Evolutionary conservation across 495 filamentous ascomycete genomes (phyloP).

Genomic region (Terfezia boudieri): DNA sequence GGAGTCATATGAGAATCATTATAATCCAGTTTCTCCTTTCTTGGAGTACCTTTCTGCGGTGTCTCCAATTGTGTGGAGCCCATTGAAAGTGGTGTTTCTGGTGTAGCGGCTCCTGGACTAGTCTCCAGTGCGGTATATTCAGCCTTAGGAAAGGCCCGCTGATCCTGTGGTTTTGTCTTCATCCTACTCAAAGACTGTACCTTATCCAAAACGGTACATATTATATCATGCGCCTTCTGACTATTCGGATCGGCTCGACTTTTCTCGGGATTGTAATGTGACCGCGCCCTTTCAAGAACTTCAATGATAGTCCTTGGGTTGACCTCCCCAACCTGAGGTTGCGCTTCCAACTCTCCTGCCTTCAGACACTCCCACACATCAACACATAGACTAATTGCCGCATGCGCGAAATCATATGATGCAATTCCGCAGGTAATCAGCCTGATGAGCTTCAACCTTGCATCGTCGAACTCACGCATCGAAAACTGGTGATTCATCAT

Average conservation of each 20-base stretch:
- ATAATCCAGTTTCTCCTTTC: too few species aligned
- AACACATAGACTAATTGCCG: slow-evolving; percentile 69
- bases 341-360: slow-evolving; percentile 4
- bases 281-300: slow-evolving; percentile 8
- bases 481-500: slow-evolving; percentile 53
- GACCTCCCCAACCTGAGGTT: not conserved
- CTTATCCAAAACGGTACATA: not conserved
- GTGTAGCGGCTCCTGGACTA: too few species aligned
- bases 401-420: slow-evolving; percentile 62
- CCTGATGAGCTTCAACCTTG: slow-evolving; percentile 45
- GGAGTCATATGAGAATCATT: too few species aligned
- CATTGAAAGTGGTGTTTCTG: too few species aligned
- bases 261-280: slow-evolving; percentile 9
- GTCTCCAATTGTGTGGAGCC: too few species aligned
- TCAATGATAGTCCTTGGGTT: slow-evolving; percentile 8
- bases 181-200: not conserved
- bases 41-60: too few species aligned
- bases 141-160: too few species aligned
- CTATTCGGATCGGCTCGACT: slow-evolving; percentile 1
- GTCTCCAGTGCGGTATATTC: too few species aligned
- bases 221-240: not conserved
- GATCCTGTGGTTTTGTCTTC: too few species aligned
- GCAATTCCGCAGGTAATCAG: slow-evolving; percentile 53
- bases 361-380: slow-evolving; percentile 30
- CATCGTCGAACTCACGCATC: slow-evolving; percentile 52